Evolutionary conservation across 179 eudicot species (phyloP).

Genomic region (Silene noctiflora): DNA sequence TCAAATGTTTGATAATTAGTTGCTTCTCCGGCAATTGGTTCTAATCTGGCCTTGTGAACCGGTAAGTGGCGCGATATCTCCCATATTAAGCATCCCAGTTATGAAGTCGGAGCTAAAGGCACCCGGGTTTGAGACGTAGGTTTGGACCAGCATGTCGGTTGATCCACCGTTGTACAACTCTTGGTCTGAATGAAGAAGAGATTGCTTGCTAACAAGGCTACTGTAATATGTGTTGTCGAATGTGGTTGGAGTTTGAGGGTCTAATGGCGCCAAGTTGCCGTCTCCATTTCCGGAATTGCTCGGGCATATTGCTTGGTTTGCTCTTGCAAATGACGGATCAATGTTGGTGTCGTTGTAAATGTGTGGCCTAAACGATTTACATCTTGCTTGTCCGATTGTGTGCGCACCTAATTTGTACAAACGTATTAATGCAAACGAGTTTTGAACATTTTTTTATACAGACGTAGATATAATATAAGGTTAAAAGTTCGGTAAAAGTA

Average conservation of each 20-base stretch:
- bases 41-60: constrained; percentile 67
- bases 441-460: too few relatives aligned
- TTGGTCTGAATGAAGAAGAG: constrained; percentile 64
- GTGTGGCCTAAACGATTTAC: constrained; percentile 39
- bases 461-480: too few relatives aligned
- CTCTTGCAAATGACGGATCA: constrained; percentile 43
- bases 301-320: constrained; percentile 47
- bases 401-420: constrained; percentile 38
- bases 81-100: constrained; percentile 65
- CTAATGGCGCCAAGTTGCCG: constrained; percentile 50
- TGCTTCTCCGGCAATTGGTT: constrained; percentile 53
- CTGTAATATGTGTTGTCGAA: constrained; percentile 56
- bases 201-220: constrained; percentile 34
- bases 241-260: constrained; percentile 33
- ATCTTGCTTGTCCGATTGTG: constrained; percentile 73
- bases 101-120: constrained; percentile 39
- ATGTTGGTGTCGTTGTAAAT: constrained; percentile 59
- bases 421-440: too few relatives aligned
- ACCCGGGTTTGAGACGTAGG: constrained; percentile 34
- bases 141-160: constrained; percentile 45
- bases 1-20: constrained; percentile 21
- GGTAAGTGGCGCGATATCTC: constrained; percentile 55
- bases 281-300: constrained; percentile 39
- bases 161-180: constrained; percentile 49
- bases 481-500: not conserved